A percentile compares a stretch with the other conserved stretches of the same genome.
Conservation (phyloP, 371 early-diverging fungal species). For the Saksenaea vasiformis region DNA sequence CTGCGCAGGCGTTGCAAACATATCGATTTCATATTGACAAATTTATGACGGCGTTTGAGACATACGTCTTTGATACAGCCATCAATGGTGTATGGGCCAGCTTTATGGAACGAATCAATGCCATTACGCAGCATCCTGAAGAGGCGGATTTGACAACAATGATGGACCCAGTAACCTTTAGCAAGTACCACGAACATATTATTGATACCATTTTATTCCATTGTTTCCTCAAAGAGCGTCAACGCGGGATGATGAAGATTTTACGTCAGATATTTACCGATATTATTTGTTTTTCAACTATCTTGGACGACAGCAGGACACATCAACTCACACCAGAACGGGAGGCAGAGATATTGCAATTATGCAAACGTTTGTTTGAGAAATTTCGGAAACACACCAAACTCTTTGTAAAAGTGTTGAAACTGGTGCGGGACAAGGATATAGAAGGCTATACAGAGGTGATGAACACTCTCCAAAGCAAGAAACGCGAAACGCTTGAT, state of each 20-base stretch:
- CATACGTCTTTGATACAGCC: constrained; percentile 47
- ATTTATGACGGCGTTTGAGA: constrained; percentile 41
- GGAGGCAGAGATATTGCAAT: constrained; percentile 10
- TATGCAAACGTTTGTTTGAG: constrained; percentile 23
- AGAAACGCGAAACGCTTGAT: constrained; percentile 20
- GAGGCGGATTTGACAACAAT: constrained; percentile 23
- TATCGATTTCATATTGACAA: constrained; percentile 53
- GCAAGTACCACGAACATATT: constrained; percentile 49
- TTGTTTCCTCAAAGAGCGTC: constrained; percentile 52
- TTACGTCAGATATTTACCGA: constrained; percentile 39
- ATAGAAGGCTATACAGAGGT: constrained; percentile 36
- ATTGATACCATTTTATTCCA: constrained; percentile 54
- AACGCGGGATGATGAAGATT: constrained; percentile 36
- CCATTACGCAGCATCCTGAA: constrained; percentile 12
- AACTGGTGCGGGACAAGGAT: constrained; percentile 41
- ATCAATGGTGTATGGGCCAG: constrained; percentile 44
- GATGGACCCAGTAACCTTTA: constrained; percentile 42
- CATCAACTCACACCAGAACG: not conserved
- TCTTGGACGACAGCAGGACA: constrained; percentile 14
- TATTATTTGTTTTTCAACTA: constrained; percentile 29
- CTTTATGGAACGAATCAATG: constrained; percentile 40
- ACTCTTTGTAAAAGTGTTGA: constrained; percentile 39
- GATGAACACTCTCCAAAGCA: constrained; percentile 25
- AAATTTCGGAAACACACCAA: constrained; percentile 32
- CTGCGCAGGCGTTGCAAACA: constrained; percentile 17